Base-by-base conservation (phyloP, 1,139 yeast species). In the Diutina neorugosa region DNA sequence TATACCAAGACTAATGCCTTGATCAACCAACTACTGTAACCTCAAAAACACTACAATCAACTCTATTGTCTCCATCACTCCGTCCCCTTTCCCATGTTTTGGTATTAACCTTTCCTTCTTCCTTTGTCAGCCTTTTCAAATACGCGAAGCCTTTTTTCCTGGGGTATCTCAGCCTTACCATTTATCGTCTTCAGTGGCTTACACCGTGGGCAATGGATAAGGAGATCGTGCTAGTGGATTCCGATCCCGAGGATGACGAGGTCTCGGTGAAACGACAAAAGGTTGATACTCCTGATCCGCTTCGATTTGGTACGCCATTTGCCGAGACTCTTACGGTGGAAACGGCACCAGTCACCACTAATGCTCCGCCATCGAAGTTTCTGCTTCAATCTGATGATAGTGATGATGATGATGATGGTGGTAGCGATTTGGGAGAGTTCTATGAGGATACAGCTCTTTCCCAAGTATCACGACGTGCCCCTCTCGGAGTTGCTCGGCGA, bases 211-310 rank as follows among this genome's bases (percentile, higher is more conserved):
- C 43, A n/a, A 40, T 16, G 43, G 43, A 18, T 11, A 18, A 40
- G 20, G 50, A 46, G 27, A 46, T 46, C 18, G 50, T 46, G 21
- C 27, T 46, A 34, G 50, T 46, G 21, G 50, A 46, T 19, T 46
- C 50, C 23, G 50, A 46, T 23, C n/a, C 50, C 21, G 50, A 46
- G 40, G 27, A 8, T 7, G 50, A 46, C 14, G 23, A 25, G 40
- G 40, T 27, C 12, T 27, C 40, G 50, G 50, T 27, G 21, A 46
- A 46, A 41, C 31, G 50, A 9, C 50, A 25, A 27, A n/a, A 14
- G 21, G 6, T 46, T 11, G 40, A 46, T n/a, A 46, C 50, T 41
- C 50, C 48, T 18, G 34, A 21, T 11, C 18, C 27, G 19, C 50
- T 25, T 41, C 31, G 48, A 16, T 44, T 44, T 23, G 48, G 48